Evolutionary conservation across 768 basidiomycete genomes (phyloP), one percentile per base, ranked within the genome.

Genomic region (Cystofilobasidium bisporidii): DNA sequence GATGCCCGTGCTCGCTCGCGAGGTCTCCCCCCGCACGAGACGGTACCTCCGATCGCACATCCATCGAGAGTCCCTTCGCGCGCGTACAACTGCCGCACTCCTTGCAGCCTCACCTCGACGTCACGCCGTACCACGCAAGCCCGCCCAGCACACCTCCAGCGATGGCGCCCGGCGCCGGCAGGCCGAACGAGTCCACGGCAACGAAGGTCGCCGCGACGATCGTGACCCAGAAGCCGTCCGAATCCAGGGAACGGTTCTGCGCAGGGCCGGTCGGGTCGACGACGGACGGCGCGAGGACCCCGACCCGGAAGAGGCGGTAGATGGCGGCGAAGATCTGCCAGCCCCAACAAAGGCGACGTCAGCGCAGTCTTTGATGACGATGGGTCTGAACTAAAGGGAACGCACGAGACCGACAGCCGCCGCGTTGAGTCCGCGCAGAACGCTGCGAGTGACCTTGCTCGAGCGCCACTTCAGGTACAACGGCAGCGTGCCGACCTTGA

Each of bases 161-260:
- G 63, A 82, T 80, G 3, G 79, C 79, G 32, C 78, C 68, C 15
- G 80, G 77, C 28, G 81, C 77, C 8, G 79, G 78, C 17, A 67
- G 26, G 36, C 47, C 55, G 56, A 70, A 82, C 78, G 79, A 81
- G 70, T 80, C 78, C 9, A 78, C 77, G 9, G 74, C 76, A 5
- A 80, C 79, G 67, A 80, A 82, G 1, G 80, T 76, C 0, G 74
- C 65, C 1, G 77, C 76, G 0, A 79, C 76, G 53, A 82, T 75
- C 22, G 80, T 80, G 41, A 81, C 73, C 82, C 82, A 82, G 79
- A 81, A 82, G 2, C 81, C 81, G 61, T 82, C 79, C 15, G 74
- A 65, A 18, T 73, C 74, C 1, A 76, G 64, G 9, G 74, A 64
- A 30, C 71, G 71, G 18, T 61, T 71, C 47, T 72, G 69, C 50